Conservation (phyloP, 179 eudicot species). For the Gypsophila paniculata region DNA sequence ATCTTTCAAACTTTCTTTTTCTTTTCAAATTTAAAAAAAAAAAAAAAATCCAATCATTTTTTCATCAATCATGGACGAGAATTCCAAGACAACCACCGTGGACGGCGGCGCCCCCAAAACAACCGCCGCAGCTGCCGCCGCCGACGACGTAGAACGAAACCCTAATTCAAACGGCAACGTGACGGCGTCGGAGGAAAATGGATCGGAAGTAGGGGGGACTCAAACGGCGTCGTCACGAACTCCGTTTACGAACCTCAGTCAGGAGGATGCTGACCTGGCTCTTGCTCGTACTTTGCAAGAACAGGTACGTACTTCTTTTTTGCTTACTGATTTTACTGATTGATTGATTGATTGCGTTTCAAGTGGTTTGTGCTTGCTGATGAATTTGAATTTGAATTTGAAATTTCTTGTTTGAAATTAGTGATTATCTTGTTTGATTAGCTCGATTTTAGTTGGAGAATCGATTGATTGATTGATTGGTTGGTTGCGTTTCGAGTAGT, state of each 20-base stretch:
- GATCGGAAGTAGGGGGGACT: constrained; percentile 20
- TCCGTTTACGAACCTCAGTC: constrained; percentile 78
- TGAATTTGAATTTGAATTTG: too few relatives aligned
- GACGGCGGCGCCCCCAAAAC: constrained; percentile 28
- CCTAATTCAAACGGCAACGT: constrained; percentile 31
- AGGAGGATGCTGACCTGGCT: constrained; percentile 93
- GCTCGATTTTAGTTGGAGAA: not conserved
- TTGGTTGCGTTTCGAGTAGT: not conserved
- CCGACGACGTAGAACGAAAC: constrained; percentile 17
- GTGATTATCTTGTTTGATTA: not conserved
- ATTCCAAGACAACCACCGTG: constrained; percentile 34
- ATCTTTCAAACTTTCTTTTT: not conserved
- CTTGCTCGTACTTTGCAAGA: constrained; percentile 92
- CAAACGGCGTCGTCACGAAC: constrained; percentile 43
- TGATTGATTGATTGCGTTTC: too few relatives aligned
- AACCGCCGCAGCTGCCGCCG: constrained; percentile 12
- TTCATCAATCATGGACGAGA: constrained; percentile 35
- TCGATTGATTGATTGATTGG: not conserved
- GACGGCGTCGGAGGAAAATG: constrained; percentile 9
- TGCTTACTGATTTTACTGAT: not conserved
- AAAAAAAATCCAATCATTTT: not conserved
- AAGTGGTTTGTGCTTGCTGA: too few relatives aligned
- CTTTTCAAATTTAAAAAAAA: too few relatives aligned
- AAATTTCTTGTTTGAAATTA: not conserved
- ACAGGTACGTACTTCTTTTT: constrained; percentile 51